phyloP scores from a whole-genome alignment of 805 yeast species.

The Schwanniomyces pseudopolymorphus region DNA sequence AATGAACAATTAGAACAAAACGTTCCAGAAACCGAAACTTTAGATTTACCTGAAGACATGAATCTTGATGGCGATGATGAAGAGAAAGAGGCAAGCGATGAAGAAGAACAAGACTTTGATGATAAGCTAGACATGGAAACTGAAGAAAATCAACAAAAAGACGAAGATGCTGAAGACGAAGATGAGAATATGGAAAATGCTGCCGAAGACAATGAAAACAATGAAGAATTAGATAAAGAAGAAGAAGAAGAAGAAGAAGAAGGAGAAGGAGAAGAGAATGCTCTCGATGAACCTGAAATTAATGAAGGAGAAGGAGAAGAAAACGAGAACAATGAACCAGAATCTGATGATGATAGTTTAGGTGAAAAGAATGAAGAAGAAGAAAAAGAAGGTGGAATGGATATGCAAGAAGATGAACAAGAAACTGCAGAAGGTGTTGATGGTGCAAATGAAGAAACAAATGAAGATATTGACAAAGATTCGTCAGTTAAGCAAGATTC shows the following conservation, averaged over 20 bases:
- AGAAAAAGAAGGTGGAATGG: conserved; percentile 42
- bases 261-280: conserved; percentile 35
- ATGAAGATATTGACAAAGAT: conserved; percentile 52
- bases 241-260: conserved; percentile 28
- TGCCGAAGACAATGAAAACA: conserved; percentile 13
- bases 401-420: conserved; percentile 23
- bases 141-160: conserved; percentile 32
- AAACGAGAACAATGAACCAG: conserved; percentile 27
- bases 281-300: conserved; percentile 36
- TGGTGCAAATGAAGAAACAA: conserved; percentile 45
- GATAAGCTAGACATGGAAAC: conserved; percentile 25
- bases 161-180: conserved; percentile 30
- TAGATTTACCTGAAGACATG: conserved; percentile 91
- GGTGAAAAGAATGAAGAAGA: conserved; percentile 32
- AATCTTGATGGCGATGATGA: conserved; percentile 81
- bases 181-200: conserved; percentile 30
- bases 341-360: conserved; percentile 32
- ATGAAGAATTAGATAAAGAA: conserved; percentile 20
- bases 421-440: conserved; percentile 53
- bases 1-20: conserved; percentile 67
- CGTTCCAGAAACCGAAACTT: conserved; percentile 80
- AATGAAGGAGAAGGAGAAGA: conserved; percentile 31
- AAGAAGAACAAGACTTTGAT: conserved; percentile 34
- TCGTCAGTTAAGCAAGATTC: conserved; percentile 59
- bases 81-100: conserved; percentile 41